Conservation (phyloP, 2,329 filamentous ascomycete species). For the Laburnicola sp. region DNA sequence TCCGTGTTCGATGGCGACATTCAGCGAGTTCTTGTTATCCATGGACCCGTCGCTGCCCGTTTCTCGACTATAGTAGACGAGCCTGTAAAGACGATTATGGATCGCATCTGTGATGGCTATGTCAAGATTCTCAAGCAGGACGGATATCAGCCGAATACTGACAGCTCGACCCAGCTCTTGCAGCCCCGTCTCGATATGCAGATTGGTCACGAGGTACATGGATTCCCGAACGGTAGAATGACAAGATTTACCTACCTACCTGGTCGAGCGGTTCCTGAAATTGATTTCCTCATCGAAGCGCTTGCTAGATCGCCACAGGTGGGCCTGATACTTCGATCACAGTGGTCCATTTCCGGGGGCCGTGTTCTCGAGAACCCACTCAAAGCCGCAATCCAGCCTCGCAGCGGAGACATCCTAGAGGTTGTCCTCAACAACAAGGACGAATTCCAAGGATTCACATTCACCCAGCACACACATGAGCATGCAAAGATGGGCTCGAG, state of each 20-base stretch:
- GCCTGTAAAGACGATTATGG: slow-evolving; percentile 9
- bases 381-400: too few species aligned
- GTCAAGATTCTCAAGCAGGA: slow-evolving; percentile 5
- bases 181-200: neutral
- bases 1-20: slow-evolving; percentile 38
- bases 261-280: slow-evolving; percentile 2
- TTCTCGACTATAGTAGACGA: slow-evolving; percentile 12
- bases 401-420: too few species aligned
- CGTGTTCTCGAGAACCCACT: too few species aligned
- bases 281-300: slow-evolving; percentile 7
- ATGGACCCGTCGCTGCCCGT: slow-evolving; percentile 38
- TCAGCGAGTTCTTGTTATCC: slow-evolving; percentile 37
- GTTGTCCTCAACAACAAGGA: too few species aligned
- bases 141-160: too few species aligned
- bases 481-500: too few species aligned
- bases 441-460: too few species aligned
- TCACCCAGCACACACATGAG: slow-evolving; percentile 6
- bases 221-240: too few species aligned
- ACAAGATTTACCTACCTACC: too few species aligned
- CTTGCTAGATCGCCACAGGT: slow-evolving; percentile 7
- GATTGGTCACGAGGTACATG: too few species aligned
- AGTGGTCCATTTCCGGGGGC: slow-evolving; percentile 7
- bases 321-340: slow-evolving; percentile 7
- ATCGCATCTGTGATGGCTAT: slow-evolving; percentile 4
- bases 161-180: too few species aligned